Base-by-base conservation (phyloP, 345 rosid species). In the Linum trigynum region DNA sequence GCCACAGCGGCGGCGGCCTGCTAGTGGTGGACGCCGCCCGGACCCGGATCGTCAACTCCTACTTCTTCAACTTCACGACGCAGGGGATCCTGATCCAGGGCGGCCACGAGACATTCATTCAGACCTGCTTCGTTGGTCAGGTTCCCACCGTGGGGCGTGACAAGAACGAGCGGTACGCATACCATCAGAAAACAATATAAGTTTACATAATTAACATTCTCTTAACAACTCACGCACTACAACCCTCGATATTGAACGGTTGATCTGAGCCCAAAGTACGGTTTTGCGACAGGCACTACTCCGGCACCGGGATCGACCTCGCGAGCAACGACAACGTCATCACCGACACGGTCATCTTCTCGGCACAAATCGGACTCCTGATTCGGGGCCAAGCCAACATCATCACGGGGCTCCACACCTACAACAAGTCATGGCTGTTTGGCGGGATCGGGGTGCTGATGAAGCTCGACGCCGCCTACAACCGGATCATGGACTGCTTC, bases 21-120 rank as follows among this genome's bases (percentile, higher is more conserved):
- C 58, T 67, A 14, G 62, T 69, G 5, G 48, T 70, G 5, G 67
- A 73, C 41, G 59, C 80, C 1, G n/a, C 67, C 5, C 70, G 80
- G 65, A 73, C 66, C 4, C 59, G 55, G 32, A 41, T 77, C 6
- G 67, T 63, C 69, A 73, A 77, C 43, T 77, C 74, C 65, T 76
- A 68, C 65, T 38, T 76, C 32, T 58, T 69, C 12, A 76, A 76
- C 56, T 76, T 76, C 51, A 64, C 67, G 0, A 66, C 67, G 9
- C 7, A 61, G 2, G 80, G 75, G 12, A 77, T 77, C 9, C 39
- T 65, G 5, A 67, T 77, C 63, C 50, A 50, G 8, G 73, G 55
- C 14, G 80, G 80, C 2, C 77, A 77, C n/a, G 80, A 77, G 63
- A 67, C 80, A 42, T 73, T 16, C 72, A 61, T 77, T 4, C 48